Percentiles rank a stretch among this genome's conserved stretches.
Conservation (phyloP, 169 alveolate species). For the Miamiensis avidus region DNA sequence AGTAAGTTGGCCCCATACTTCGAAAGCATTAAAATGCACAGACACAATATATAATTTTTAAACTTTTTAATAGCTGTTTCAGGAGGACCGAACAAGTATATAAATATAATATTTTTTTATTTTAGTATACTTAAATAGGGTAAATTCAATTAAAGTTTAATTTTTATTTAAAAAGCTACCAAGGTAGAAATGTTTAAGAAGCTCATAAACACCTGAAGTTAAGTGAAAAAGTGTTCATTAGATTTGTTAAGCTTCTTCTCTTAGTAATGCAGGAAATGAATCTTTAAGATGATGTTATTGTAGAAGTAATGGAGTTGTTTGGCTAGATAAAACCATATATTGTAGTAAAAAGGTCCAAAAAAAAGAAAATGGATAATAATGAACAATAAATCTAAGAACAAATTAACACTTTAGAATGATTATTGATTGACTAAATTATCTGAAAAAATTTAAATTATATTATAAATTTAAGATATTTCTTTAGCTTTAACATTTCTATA, state of each 20-base stretch:
- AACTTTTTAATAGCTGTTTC: background rate
- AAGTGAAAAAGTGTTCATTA: background rate
- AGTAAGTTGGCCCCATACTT: background rate
- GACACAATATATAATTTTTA: background rate
- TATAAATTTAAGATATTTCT: no score
- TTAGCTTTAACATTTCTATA: no score
- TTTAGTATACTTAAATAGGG: no score
- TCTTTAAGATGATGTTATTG: background rate
- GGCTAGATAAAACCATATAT: background rate
- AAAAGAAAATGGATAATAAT: no score
- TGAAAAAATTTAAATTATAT: no score
- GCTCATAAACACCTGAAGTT: background rate
- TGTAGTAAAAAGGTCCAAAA: background rate
- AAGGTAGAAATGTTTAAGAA: background rate
- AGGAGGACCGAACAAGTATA: background rate
- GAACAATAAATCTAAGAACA: no score
- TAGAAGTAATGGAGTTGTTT: background rate
- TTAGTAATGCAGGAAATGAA: background rate
- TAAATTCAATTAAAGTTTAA: no score
- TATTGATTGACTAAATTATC: no score
- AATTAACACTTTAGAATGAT: no score
- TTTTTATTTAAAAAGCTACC: background rate
- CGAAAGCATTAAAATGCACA: no score
- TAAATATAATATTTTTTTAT: no score
- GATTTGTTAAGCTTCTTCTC: background rate